These are phyloP conservation scores for Bjerkandera adusta DNA, from an alignment of 1,284 basidiomycete genomes.

Conservation along the genomic window DNA sequence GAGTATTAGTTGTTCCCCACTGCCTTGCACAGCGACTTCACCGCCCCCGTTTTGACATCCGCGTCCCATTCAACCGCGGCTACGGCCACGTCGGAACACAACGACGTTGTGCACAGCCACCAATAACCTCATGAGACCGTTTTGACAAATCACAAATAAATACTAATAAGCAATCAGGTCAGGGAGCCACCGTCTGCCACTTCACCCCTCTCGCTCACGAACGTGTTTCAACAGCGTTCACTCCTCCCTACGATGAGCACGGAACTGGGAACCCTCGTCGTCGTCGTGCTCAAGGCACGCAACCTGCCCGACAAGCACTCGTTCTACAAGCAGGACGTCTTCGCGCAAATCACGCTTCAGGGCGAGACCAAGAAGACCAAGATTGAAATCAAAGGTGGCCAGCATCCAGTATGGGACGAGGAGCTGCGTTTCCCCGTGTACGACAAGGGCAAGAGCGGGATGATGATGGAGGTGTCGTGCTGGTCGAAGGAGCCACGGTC, in stretches of 20 bases:
- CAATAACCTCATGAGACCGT: neutral
- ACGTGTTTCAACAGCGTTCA: neutral
- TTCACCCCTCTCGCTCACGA: neutral
- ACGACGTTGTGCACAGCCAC: neutral
- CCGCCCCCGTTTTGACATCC: too few species aligned
- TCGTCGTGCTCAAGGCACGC: constrained; percentile 72
- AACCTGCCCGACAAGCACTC: constrained; percentile 71
- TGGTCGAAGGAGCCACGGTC: constrained; percentile 59
- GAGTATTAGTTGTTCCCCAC: neutral
- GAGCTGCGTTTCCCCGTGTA: constrained; percentile 64
- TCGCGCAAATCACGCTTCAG: constrained; percentile 44
- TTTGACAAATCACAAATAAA: neutral
- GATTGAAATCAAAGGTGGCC: constrained; percentile 69
- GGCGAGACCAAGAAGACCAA: constrained; percentile 55
- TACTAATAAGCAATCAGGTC: neutral
- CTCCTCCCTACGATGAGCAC: constrained; percentile 21
- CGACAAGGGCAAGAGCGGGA: constrained; percentile 43
- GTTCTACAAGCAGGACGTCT: constrained; percentile 78
- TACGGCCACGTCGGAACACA: neutral
- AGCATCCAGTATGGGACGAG: constrained; percentile 76
- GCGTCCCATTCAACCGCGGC: neutral
- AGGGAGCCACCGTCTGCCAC: neutral
- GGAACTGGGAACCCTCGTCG: constrained; percentile 62
- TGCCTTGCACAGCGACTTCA: neutral
- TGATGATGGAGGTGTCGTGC: constrained; percentile 62